phyloP scores from a whole-genome alignment of 108 stramenopile species.

The Parietichytrium sp. region DNA sequence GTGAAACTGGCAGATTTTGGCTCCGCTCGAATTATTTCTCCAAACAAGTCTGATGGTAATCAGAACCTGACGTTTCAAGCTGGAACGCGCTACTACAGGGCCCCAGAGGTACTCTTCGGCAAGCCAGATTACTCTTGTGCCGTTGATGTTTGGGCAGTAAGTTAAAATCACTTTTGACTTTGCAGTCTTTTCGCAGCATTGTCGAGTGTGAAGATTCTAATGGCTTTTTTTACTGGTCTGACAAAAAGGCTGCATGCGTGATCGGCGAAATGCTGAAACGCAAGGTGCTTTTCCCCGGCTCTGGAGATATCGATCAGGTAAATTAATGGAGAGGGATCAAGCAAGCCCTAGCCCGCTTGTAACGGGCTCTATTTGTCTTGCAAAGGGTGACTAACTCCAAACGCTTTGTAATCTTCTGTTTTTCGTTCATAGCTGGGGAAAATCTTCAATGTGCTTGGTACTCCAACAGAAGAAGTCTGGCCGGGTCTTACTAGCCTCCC shows the following conservation, averaged over 20 bases:
- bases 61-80: background rate
- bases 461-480: background rate
- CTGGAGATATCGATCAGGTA: slow-evolving; percentile 11
- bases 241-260: slow-evolving; percentile 21
- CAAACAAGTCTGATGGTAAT: too few relatives aligned
- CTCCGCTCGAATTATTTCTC: background rate
- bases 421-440: too few relatives aligned
- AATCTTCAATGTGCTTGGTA: background rate
- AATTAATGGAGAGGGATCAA: too few relatives aligned
- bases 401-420: too few relatives aligned
- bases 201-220: too few relatives aligned
- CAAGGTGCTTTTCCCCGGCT: background rate
- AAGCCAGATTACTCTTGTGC: background rate
- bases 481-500: background rate
- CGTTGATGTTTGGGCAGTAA: slow-evolving; percentile 1
- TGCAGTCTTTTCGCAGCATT: too few relatives aligned
- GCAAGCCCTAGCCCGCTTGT: too few relatives aligned
- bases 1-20: background rate
- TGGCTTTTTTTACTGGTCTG: too few relatives aligned
- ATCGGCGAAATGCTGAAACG: slow-evolving; percentile 25
- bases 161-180: too few relatives aligned
- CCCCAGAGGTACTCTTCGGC: background rate
- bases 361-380: too few relatives aligned
- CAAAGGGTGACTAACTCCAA: too few relatives aligned
- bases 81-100: background rate